Evolutionary conservation across 1,284 basidiomycete genomes (phyloP), one percentile per base, ranked within the genome.

Genomic region (Tylopilus orsonianus): DNA sequence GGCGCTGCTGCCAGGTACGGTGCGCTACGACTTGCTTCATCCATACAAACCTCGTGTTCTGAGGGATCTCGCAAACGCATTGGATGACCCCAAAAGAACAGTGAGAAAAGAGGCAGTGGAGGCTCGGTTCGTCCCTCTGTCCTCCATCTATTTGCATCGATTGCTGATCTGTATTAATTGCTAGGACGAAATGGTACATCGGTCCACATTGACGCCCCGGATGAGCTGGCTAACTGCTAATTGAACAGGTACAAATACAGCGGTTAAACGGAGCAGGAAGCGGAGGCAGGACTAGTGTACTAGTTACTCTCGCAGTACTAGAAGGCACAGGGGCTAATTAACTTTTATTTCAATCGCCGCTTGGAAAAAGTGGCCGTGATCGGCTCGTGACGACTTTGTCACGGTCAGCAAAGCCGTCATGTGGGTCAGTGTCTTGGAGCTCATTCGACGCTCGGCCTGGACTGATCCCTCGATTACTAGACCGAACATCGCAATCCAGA

Each of bases 51-150:
- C 76, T 1, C 68, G 65, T 0, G 90, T 97, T 8, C 68, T 97
- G 41, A 81, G 81, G 29, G 83, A 87, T 48, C 75, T 99, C 22
- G 86, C 78, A 0, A 78, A 74, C 48, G 80, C 78, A 8, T 67
- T 97, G 38, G 95, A 97, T 64, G 95, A 97, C 68, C 87, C 88
- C 3, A 88, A 87, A 61, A 75, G 87, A 51, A 70, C 71, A 1
- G 93, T 97, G 8, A 75, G 94, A 36, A 85, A 82, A 58, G 89
- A 90, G 59, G 94, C 93, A 0, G 95, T 97, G 6, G 83, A 92
- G 61, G 86, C 92, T 45, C 73, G 94, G 78, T 77, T 56, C 23
- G 73, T 44, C 29, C 9, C 26, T 49, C 41, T 10, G 22, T 44
- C 48, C 12, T 7, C 1, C 2, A n/a, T 13, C 33, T 18, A 18